A percentile compares a stretch with the other conserved stretches of the same genome.
These are phyloP conservation scores for Elongisporangium senticosum DNA, from an alignment of 352 stramenopile species.

Conservation along the genomic window DNA sequence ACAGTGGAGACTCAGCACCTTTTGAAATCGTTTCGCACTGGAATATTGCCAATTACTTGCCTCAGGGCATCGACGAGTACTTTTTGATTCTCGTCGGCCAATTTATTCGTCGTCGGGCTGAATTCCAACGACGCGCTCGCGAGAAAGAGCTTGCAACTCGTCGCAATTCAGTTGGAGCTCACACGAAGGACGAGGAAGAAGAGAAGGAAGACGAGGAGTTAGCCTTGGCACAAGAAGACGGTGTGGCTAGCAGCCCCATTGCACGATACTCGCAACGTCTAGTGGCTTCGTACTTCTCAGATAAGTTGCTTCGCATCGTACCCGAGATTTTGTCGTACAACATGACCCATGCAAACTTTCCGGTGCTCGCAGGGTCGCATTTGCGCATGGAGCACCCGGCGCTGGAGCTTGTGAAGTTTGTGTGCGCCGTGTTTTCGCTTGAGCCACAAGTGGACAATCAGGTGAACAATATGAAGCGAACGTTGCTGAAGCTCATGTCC, in stretches of 20 bases:
- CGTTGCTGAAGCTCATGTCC: constrained; percentile 80
- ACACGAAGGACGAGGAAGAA: constrained; percentile 16
- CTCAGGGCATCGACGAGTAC: constrained; percentile 77
- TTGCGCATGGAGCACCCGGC: constrained; percentile 79
- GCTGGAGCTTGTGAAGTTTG: constrained; percentile 97
- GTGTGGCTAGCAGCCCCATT: constrained; percentile 21
- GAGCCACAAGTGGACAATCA: constrained; percentile 90
- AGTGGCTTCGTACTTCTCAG: constrained; percentile 64
- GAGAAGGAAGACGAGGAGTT: constrained; percentile 34
- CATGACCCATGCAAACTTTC: constrained; percentile 65
- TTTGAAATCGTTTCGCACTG: constrained; percentile 82
- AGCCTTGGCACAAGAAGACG: constrained; percentile 30
- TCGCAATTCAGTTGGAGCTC: not conserved
- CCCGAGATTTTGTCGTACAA: constrained; percentile 73
- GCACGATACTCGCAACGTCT: constrained; percentile 70
- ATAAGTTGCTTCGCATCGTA: constrained; percentile 75
- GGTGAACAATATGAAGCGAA: constrained; percentile 89
- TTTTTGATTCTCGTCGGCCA: constrained; percentile 87
- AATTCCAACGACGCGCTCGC: constrained; percentile 40
- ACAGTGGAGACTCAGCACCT: constrained; percentile 20
- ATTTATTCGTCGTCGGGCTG: constrained; percentile 74
- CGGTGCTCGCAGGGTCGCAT: constrained; percentile 81
- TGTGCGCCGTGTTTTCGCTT: constrained; percentile 90
- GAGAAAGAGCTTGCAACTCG: constrained; percentile 3
- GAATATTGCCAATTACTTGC: constrained; percentile 87